These are phyloP conservation scores for Geranium rotundifolium DNA, from an alignment of 345 rosid species.

Conservation along the genomic window DNA sequence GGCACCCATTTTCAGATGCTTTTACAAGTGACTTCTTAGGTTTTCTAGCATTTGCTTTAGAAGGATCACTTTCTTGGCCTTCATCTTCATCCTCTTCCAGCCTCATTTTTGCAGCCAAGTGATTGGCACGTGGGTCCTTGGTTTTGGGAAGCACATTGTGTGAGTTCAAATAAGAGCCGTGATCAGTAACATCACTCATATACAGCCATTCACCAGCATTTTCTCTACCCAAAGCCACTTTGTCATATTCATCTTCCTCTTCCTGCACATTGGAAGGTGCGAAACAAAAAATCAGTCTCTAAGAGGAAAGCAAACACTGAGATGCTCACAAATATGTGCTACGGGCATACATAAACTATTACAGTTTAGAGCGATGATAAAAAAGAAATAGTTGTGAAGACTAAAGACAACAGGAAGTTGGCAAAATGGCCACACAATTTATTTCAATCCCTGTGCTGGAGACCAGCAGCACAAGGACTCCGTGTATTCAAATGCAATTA, in stretches of 20 bases:
- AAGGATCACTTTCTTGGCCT: constrained; percentile 35
- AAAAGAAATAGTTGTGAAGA: no score
- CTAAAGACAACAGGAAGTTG: no score
- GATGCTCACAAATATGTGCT: no score
- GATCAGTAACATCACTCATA: constrained; percentile 36
- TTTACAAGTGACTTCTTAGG: background rate
- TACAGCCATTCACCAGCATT: constrained; percentile 26
- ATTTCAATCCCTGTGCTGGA: no score
- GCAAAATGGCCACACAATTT: no score
- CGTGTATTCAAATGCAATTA: no score
- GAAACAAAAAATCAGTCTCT: background rate
- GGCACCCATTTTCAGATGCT: constrained; percentile 3
- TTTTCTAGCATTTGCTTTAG: constrained; percentile 11
- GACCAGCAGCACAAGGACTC: no score
- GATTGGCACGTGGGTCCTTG: constrained; percentile 74
- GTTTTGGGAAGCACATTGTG: constrained; percentile 31
- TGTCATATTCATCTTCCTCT: constrained; percentile 64
- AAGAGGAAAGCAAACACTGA: no score
- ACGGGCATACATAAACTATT: no score
- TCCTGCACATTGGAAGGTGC: constrained; percentile 29
- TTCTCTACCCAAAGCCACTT: constrained; percentile 45
- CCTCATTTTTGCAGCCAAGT: constrained; percentile 45
- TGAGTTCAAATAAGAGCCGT: constrained; percentile 37
- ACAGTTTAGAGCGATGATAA: no score
- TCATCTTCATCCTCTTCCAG: constrained; percentile 71